Base-by-base conservation (phyloP, 2,329 filamentous ascomycete genomes). In the Sporothrix brasiliensis region DNA sequence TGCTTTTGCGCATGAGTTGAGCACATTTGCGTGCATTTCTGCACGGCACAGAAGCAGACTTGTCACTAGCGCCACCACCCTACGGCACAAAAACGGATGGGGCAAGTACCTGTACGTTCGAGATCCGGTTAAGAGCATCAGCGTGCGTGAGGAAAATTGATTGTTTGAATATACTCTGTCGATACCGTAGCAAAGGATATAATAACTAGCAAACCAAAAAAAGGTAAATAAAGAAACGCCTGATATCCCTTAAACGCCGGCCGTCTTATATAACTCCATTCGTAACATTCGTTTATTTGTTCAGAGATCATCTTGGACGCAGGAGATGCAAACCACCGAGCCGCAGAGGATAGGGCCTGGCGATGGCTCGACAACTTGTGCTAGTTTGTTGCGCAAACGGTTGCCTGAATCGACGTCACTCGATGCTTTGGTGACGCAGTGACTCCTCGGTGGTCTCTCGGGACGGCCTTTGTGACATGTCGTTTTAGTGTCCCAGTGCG, bases 21-120 rank as follows among this genome's bases (percentile, higher is more conserved):
- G 73, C 73, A 74, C 61, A 69, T 74, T 73, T 74, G 73, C 73
- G 73, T 72, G 54, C 72, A 71, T 74, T 73, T 74, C 65, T 74
- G 69, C 66, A 65, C 16, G 27, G 66, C 68, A 63, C 58, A 63
- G 58, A 27, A 13, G 21, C 24, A n/a, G n/a, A 54, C 65, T 50
- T 44, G 10, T 10, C 49, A n/a, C 66, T 73, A 72, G 69, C 50
- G 70, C 70, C 41, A 34, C 71, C 4, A 70, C 70, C 56, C 49
- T 61, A 5, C 11, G 47, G 63, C 27, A 66, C 44, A 39, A 19
- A 49, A 16, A n/a, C 5, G 7, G 2, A n/a, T 10, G 24, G 44
- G 2, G 10, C 3, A 41, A 27, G 68, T 70, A 58, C 49, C 19
- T 24, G 66, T 69, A 69, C 54, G 19, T 30, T 34, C 34, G 27